Evolutionary conservation across 225 moss, liverwort and hornwort species (phyloP).

Genomic region (Asterella californica): DNA sequence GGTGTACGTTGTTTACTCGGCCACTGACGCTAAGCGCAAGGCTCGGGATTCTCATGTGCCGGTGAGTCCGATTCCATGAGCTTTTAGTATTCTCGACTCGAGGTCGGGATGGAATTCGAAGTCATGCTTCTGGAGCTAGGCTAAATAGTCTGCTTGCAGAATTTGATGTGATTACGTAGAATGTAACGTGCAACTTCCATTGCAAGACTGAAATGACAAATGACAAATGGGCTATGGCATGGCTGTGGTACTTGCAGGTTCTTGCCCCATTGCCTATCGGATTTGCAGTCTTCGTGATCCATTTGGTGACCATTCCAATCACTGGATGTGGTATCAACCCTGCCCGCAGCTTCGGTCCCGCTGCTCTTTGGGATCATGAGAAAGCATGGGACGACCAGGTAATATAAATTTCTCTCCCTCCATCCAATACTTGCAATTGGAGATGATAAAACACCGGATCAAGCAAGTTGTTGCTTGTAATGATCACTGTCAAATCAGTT

Average conservation of each 20-base stretch:
- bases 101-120: not conserved
- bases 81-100: not conserved
- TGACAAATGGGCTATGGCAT: no score
- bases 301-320: conserved; percentile 51
- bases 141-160: not conserved
- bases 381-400: conserved; percentile 45
- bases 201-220: not conserved
- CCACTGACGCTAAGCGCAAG: conserved; percentile 46
- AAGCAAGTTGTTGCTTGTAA: no score
- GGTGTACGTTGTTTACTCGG: conserved; percentile 40
- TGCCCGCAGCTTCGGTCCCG: conserved; percentile 45
- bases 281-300: conserved; percentile 36
- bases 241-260: conserved; percentile 13
- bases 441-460: no score
- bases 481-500: no score
- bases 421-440: no score
- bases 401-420: not conserved
- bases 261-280: conserved; percentile 46
- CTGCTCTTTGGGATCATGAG: conserved; percentile 33
- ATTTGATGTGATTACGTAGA: no score
- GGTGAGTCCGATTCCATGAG: conserved; percentile 22
- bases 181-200: no score
- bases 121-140: not conserved
- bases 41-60: conserved; percentile 40
- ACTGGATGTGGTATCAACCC: conserved; percentile 49